These are phyloP conservation scores for Verticillium nonalfalfae DNA, from an alignment of 2,329 filamentous ascomycete genomes.

Conservation along the genomic window DNA sequence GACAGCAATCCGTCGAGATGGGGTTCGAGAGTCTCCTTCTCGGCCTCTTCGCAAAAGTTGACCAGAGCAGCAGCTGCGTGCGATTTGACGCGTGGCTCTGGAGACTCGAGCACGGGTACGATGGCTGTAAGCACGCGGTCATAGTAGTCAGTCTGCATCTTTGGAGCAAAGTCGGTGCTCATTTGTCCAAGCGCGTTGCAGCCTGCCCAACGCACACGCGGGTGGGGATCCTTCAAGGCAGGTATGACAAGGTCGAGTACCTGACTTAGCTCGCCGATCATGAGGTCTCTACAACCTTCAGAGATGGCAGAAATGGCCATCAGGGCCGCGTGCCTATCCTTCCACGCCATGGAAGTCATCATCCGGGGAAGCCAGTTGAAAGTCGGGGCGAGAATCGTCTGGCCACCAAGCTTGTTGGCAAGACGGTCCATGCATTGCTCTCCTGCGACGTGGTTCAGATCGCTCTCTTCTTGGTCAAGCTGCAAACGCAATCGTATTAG, in stretches of 20 bases:
- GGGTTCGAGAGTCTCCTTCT: constrained; percentile 84
- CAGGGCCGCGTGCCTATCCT: constrained; percentile 89
- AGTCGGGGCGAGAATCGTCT: constrained; percentile 84
- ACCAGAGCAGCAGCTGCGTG: constrained; percentile 96
- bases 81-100: constrained; percentile 90
- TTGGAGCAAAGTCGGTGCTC: constrained; percentile 98
- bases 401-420: constrained; percentile 94
- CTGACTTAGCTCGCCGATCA: constrained; percentile 90
- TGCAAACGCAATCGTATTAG: constrained; percentile 21
- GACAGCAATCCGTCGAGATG: constrained; percentile 85
- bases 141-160: constrained; percentile 96
- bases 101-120: constrained; percentile 83
- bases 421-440: constrained; percentile 98
- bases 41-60: constrained; percentile 98
- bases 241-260: constrained; percentile 94
- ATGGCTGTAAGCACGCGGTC: constrained; percentile 81
- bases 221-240: constrained; percentile 80
- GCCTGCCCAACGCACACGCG: constrained; percentile 92
- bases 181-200: constrained; percentile 99
- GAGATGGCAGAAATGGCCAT: constrained; percentile 99
- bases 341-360: constrained; percentile 94
- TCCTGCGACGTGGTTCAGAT: constrained; percentile 93
- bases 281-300: constrained; percentile 90
- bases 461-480: constrained; percentile 93
- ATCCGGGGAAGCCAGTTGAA: constrained; percentile 97